Conservation (phyloP, 2,329 filamentous ascomycete species). For the Colletotrichum tabaci region DNA sequence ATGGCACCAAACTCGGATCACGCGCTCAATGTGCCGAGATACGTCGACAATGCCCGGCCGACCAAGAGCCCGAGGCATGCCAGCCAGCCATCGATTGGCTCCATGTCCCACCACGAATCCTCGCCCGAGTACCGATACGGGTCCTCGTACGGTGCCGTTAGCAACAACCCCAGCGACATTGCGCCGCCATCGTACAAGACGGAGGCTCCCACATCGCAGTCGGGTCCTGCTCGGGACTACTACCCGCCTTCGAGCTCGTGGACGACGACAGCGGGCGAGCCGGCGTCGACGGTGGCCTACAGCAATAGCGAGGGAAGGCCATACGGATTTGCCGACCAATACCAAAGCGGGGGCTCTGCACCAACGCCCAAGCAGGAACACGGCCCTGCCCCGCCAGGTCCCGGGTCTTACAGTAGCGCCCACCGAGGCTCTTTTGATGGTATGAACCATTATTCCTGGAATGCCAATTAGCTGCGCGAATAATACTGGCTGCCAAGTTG, state of each 20-base stretch:
- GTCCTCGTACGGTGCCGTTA: constrained; percentile 58
- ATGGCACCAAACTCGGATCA: constrained; percentile 55
- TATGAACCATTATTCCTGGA: constrained; percentile 73
- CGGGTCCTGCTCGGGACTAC: constrained; percentile 63
- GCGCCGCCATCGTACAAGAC: constrained; percentile 50
- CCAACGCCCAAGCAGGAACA: constrained; percentile 54
- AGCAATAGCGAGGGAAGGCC: constrained; percentile 61
- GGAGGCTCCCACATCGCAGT: constrained; percentile 49
- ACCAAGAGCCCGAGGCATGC: constrained; percentile 70
- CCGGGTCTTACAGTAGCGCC: constrained; percentile 58
- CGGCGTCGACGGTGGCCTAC: constrained; percentile 61
- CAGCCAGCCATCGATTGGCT: constrained; percentile 67
- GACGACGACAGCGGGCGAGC: constrained; percentile 66
- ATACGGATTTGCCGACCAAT: constrained; percentile 66
- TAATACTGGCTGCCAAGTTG: constrained; percentile 21
- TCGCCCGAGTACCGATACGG: constrained; percentile 72
- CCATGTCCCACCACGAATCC: constrained; percentile 64
- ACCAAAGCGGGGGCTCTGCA: constrained; percentile 57
- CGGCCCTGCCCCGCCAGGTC: constrained; percentile 51
- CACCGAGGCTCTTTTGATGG: constrained; percentile 62
- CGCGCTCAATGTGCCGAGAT: constrained; percentile 68
- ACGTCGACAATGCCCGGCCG: constrained; percentile 70
- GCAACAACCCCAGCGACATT: constrained; percentile 52
- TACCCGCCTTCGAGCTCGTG: constrained; percentile 67
- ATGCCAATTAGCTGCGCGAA: constrained; percentile 55